Conservation (phyloP, 2,329 filamentous ascomycete genomes). For the Cercospora janseana region DNA sequence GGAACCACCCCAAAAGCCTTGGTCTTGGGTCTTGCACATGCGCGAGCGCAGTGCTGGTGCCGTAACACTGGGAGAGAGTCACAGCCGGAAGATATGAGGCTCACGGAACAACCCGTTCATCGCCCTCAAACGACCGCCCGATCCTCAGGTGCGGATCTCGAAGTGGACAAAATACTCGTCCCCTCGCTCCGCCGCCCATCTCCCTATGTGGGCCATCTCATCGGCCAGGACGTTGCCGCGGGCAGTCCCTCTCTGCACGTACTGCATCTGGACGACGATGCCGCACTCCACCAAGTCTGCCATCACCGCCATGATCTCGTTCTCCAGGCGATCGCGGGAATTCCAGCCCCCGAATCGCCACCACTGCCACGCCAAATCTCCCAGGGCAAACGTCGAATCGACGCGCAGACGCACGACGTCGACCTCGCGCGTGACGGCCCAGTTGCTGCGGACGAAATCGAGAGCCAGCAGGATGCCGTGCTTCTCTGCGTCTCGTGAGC, state of each 20-base stretch:
- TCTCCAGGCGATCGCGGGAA: neutral
- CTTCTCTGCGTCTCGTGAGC: neutral
- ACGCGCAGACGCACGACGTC: neutral
- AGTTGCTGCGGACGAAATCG: neutral
- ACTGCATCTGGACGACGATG: neutral
- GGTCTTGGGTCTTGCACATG: neutral
- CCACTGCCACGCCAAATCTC: neutral
- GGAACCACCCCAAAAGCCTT: constrained; percentile 3
- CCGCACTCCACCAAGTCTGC: neutral
- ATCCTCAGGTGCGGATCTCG: neutral
- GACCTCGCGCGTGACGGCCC: neutral
- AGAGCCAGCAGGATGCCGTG: neutral
- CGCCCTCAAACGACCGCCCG: neutral
- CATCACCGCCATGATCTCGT: neutral
- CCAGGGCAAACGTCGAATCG: neutral
- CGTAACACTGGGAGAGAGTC: neutral
- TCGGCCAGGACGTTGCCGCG: neutral
- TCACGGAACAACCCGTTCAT: neutral
- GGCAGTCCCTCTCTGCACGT: neutral
- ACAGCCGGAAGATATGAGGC: neutral
- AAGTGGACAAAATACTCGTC: neutral
- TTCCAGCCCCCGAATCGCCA: neutral
- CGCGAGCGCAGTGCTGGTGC: neutral
- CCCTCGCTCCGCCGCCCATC: neutral
- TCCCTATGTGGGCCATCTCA: neutral